A percentile compares a stretch with the other conserved stretches of the same genome.
Conservation (phyloP, 2,329 filamentous ascomycete genomes). For the Clonostachys byssicola region DNA sequence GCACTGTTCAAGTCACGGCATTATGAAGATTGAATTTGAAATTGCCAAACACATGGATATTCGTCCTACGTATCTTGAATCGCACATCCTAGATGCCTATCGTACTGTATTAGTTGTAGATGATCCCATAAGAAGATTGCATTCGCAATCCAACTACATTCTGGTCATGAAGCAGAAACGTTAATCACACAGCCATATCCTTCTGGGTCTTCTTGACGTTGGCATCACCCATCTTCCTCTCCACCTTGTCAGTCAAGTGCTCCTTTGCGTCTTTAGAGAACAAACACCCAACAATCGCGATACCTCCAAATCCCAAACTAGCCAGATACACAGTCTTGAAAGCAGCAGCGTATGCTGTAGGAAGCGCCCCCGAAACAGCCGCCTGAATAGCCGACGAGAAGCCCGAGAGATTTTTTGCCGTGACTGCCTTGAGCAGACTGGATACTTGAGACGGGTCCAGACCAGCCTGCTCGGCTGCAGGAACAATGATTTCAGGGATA, state of each 20-base stretch:
- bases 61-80: too few species aligned
- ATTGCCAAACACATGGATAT: too few species aligned
- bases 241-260: conserved; percentile 24
- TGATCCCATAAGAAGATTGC: too few species aligned
- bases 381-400: conserved; percentile 20
- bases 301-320: conserved; percentile 28
- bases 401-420: conserved; percentile 19
- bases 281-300: conserved; percentile 26
- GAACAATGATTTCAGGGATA: conserved; percentile 24
- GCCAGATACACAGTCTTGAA: conserved; percentile 33
- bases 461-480: conserved; percentile 26
- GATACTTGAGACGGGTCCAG: conserved; percentile 21
- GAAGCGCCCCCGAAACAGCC: conserved; percentile 18
- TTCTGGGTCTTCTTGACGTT: neutral
- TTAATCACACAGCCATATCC: too few species aligned
- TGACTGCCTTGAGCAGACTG: conserved; percentile 22
- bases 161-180: too few species aligned
- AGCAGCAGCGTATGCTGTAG: conserved; percentile 27
- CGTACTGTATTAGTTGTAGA: too few species aligned
- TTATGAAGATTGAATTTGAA: too few species aligned
- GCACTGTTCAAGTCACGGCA: too few species aligned
- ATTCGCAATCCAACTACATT: too few species aligned
- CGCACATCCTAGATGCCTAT: too few species aligned
- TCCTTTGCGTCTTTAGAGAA: conserved; percentile 26
- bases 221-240: conserved; percentile 21